Percentiles rank a stretch among this genome's conserved stretches.
Evolutionary conservation across 169 alveolate genomes (phyloP).

Genomic region (Ichthyophthirius multifiliis): DNA sequence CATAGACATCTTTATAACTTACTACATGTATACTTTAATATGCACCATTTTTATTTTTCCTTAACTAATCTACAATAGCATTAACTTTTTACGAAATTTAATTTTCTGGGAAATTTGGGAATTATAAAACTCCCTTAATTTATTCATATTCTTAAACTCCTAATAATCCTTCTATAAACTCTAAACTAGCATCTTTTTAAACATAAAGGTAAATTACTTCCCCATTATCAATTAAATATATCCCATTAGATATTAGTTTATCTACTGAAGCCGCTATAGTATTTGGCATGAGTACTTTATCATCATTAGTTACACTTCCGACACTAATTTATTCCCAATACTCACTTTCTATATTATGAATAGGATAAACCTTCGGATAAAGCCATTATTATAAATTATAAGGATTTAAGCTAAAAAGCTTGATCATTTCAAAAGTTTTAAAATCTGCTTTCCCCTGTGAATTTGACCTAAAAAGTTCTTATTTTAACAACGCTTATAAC

Average conservation of each 20-base stretch:
- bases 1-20: background rate
- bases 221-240: background rate
- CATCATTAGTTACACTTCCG: slow-evolving; percentile 40
- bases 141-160: background rate
- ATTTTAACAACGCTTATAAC: slow-evolving; percentile 34
- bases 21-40: background rate
- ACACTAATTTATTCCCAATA: background rate
- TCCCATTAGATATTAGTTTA: background rate
- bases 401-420: slow-evolving; percentile 24
- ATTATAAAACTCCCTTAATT: background rate
- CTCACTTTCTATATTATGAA: background rate
- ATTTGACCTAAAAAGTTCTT: slow-evolving; percentile 12
- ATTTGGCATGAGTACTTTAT: slow-evolving; percentile 33
- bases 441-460: slow-evolving; percentile 40
- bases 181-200: background rate
- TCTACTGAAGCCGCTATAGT: slow-evolving; percentile 13
- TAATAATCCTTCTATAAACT: background rate
- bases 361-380: slow-evolving; percentile 17
- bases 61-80: slow-evolving; percentile 9
- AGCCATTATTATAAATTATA: slow-evolving; percentile 17
- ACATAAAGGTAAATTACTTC: background rate
- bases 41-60: slow-evolving; percentile 10
- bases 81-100: background rate
- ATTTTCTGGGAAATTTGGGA: background rate
- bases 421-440: slow-evolving; percentile 23